These are phyloP conservation scores for Emergomyces pasteurianus DNA, from an alignment of 2,329 filamentous ascomycete species.

Conservation along the genomic window DNA sequence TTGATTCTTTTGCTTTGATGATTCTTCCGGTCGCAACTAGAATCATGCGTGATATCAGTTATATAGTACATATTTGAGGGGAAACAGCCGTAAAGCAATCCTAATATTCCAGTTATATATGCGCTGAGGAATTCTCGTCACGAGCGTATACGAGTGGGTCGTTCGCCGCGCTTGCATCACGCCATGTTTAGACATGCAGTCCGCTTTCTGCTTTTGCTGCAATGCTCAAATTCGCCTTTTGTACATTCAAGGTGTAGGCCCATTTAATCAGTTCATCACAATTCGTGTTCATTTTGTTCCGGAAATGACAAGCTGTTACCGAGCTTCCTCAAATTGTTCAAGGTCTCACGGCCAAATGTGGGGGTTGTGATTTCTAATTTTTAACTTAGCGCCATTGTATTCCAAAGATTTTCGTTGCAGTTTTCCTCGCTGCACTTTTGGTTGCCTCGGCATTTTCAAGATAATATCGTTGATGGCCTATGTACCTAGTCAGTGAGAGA, in stretches of 20 bases:
- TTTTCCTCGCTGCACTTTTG: slow-evolving; percentile 24
- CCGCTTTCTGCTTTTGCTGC: background rate
- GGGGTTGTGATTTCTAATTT: background rate
- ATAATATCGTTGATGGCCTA: slow-evolving; percentile 34
- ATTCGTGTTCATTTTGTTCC: background rate
- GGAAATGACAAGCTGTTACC: background rate
- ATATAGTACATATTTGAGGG: background rate
- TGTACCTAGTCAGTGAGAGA: background rate
- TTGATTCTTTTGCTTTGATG: background rate
- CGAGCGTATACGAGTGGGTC: background rate
- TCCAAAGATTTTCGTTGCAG: slow-evolving; percentile 39
- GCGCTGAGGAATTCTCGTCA: background rate
- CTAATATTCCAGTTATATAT: background rate
- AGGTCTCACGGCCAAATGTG: background rate
- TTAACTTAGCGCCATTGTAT: slow-evolving; percentile 32
- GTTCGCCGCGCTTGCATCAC: background rate
- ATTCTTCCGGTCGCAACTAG: background rate
- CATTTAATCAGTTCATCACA: background rate
- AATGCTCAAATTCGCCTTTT: background rate
- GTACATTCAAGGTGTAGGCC: background rate
- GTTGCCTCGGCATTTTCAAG: slow-evolving; percentile 34
- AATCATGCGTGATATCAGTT: background rate
- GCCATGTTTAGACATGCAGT: too few relatives aligned
- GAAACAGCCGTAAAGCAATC: background rate
- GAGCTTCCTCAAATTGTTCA: background rate